Evolutionary conservation across 2,329 filamentous ascomycete species (phyloP).

Genomic region (Alternaria ethzedia): DNA sequence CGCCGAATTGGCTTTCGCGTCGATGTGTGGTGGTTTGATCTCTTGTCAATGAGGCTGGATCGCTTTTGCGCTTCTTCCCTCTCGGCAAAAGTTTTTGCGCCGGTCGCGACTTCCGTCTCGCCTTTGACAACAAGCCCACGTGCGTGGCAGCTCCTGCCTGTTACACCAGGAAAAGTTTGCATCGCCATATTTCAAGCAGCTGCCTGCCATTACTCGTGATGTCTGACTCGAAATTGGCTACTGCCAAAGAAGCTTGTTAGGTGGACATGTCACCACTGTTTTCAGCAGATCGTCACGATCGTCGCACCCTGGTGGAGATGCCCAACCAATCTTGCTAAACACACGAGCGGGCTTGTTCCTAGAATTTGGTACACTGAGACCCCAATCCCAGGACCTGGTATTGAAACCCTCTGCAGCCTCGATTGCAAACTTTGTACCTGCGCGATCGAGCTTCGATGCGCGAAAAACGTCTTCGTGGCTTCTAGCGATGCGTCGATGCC

Average conservation of each 20-base stretch:
- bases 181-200: neutral
- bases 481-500: neutral
- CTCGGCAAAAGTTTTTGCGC: neutral
- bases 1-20: neutral
- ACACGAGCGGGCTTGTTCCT: neutral
- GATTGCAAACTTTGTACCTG: neutral
- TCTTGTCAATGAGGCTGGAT: neutral
- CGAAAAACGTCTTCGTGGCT: neutral
- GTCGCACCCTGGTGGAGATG: neutral
- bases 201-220: neutral
- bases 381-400: neutral
- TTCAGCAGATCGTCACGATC: neutral
- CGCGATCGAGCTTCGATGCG: neutral
- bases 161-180: neutral
- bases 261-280: neutral
- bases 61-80: neutral
- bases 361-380: neutral
- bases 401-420: neutral
- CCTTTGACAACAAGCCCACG: neutral
- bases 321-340: neutral
- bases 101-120: neutral
- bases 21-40: neutral
- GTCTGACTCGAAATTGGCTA: neutral
- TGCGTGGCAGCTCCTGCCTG: neutral
- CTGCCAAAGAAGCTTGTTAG: neutral